phyloP scores from a whole-genome alignment of 805 yeast species.

The Kodamaea kaohsiungensis region DNA sequence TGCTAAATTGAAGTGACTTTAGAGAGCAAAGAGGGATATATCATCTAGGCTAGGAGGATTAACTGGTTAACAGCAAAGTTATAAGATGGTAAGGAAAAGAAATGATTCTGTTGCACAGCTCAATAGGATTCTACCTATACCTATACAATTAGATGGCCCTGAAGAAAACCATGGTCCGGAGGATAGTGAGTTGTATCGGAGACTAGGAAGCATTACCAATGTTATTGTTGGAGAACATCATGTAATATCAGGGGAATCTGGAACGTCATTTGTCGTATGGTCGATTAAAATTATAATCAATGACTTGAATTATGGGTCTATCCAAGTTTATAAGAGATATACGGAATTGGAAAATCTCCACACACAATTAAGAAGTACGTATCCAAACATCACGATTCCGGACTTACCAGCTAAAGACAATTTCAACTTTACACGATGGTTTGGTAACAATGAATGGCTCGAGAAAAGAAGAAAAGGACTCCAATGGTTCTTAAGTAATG shows the following conservation, averaged over 20 bases:
- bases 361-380: conserved; percentile 31
- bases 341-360: conserved; percentile 60
- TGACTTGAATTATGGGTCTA: conserved; percentile 39
- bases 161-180: conserved; percentile 15
- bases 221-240: conserved; percentile 45
- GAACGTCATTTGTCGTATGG: conserved; percentile 42
- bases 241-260: conserved; percentile 38
- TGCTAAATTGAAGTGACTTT: not conserved
- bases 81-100: conserved; percentile 1
- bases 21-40: not conserved
- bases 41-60: not conserved
- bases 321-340: conserved; percentile 59
- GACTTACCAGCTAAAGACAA: conserved; percentile 53
- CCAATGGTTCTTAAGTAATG: conserved; percentile 59
- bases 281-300: conserved; percentile 36
- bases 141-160: conserved; percentile 31
- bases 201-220: conserved; percentile 31
- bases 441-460: conserved; percentile 47
- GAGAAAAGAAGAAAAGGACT: conserved; percentile 56
- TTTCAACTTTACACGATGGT: conserved; percentile 38
- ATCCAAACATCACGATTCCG: conserved; percentile 47
- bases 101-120: conserved; percentile 17
- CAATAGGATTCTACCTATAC: conserved; percentile 37
- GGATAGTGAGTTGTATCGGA: conserved; percentile 1
- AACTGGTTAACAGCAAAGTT: no score